These are phyloP conservation scores for Leucogyrophana mollusca DNA, from an alignment of 768 basidiomycete species.

Conservation along the genomic window DNA sequence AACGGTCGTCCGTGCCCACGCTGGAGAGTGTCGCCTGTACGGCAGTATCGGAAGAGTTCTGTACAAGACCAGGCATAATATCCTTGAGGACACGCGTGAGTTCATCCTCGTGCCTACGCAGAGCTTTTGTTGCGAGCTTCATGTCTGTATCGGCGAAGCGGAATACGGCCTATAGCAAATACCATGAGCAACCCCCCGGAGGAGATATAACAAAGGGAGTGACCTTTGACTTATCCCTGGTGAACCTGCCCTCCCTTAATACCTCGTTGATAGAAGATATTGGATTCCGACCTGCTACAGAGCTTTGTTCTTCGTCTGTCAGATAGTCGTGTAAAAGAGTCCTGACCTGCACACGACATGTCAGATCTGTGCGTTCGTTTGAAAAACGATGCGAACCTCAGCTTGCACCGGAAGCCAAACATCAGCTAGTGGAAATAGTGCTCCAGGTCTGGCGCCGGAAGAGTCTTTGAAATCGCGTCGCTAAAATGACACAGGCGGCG, in stretches of 20 bases:
- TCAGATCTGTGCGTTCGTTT: slow-evolving; percentile 1
- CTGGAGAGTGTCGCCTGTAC: slow-evolving; percentile 57
- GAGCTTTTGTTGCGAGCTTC: slow-evolving; percentile 63
- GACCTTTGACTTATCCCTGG: slow-evolving; percentile 80
- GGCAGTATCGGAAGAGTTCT: slow-evolving; percentile 61
- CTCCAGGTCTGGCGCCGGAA: slow-evolving; percentile 71
- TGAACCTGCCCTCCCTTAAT: slow-evolving; percentile 77
- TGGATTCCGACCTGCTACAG: slow-evolving; percentile 77
- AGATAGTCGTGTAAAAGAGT: slow-evolving; percentile 86
- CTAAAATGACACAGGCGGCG: slow-evolving; percentile 36
- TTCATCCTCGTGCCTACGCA: slow-evolving; percentile 81
- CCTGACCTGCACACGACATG: slow-evolving; percentile 56
- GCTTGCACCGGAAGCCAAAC: slow-evolving; percentile 86
- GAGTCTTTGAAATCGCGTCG: slow-evolving; percentile 90
- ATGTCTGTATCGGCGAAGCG: slow-evolving; percentile 88
- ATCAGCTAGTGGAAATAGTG: slow-evolving; percentile 81
- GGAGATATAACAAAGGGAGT: not conserved
- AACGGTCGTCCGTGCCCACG: slow-evolving; percentile 70
- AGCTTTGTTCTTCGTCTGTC: slow-evolving; percentile 85
- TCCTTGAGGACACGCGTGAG: slow-evolving; percentile 81
- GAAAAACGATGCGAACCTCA: slow-evolving; percentile 54
- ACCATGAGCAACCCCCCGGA: slow-evolving; percentile 1
- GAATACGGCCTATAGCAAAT: slow-evolving; percentile 66
- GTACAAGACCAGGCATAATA: slow-evolving; percentile 92
- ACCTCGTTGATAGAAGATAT: slow-evolving; percentile 94